Evolutionary conservation across 305 asterid species (phyloP).

Genomic region (Fraxinus sp.): DNA sequence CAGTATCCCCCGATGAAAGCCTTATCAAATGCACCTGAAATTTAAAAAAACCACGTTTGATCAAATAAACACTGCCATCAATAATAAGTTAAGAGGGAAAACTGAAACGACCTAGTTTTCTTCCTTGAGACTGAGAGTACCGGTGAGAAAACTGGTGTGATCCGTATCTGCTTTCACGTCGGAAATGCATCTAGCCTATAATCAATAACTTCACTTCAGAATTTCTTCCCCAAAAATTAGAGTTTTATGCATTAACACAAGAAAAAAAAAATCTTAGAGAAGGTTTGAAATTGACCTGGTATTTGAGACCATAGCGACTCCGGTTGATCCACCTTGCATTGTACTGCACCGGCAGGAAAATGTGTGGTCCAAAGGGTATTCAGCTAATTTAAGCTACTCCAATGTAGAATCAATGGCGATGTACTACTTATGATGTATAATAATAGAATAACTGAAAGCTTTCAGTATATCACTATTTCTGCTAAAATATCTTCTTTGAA

Average conservation of each 20-base stretch:
- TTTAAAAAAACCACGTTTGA: conserved; percentile 20
- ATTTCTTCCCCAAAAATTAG: background rate
- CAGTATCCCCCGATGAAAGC: conserved; percentile 70
- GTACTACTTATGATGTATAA: background rate
- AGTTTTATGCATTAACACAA: conserved; percentile 2
- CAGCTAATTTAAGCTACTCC: background rate
- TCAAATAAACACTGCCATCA: conserved; percentile 19
- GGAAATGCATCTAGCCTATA: conserved; percentile 88
- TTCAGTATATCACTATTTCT: background rate
- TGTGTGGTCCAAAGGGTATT: background rate
- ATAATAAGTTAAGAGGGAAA: background rate
- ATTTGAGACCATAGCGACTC: conserved; percentile 89
- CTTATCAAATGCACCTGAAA: conserved; percentile 84
- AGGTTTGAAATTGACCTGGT: conserved; percentile 53
- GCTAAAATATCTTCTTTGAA: background rate
- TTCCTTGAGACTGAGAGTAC: conserved; percentile 89
- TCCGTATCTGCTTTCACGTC: conserved; percentile 95
- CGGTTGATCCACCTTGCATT: conserved; percentile 88
- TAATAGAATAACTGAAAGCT: background rate
- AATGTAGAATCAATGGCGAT: background rate
- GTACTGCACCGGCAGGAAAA: background rate
- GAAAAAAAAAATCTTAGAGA: background rate
- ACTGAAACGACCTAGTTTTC: conserved; percentile 69
- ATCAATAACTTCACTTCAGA: conserved; percentile 25
- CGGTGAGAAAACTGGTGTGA: conserved; percentile 87